These are phyloP conservation scores for Yamadazyma membranifaciens DNA, from an alignment of 1,139 yeast genomes.

Conservation along the genomic window DNA sequence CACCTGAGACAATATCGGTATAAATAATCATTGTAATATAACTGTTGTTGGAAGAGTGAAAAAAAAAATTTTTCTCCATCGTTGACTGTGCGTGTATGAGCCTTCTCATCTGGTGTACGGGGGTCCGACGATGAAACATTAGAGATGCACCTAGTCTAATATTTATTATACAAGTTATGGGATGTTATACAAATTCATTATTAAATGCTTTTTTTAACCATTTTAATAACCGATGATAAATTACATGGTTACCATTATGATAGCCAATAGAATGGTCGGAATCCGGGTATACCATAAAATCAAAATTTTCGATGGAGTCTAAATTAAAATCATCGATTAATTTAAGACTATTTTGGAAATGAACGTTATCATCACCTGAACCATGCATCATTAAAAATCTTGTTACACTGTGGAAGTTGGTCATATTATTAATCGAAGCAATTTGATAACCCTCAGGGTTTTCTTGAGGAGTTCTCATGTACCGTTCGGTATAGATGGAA, in stretches of 20 bases:
- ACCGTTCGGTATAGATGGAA: constrained; percentile 75
- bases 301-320: constrained; percentile 63
- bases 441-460: constrained; percentile 56
- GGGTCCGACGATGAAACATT: neutral
- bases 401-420: constrained; percentile 46
- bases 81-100: constrained; percentile 1
- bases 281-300: constrained; percentile 75
- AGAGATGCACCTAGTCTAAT: neutral
- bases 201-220: constrained; percentile 46
- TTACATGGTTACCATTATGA: constrained; percentile 67
- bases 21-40: constrained; percentile 39
- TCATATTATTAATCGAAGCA: constrained; percentile 53
- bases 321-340: constrained; percentile 61
- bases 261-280: constrained; percentile 70
- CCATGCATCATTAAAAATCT: constrained; percentile 76
- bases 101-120: constrained; percentile 1
- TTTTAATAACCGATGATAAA: constrained; percentile 60
- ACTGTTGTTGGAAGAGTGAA: constrained; percentile 2
- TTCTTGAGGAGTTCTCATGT: constrained; percentile 67
- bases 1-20: constrained; percentile 83
- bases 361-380: constrained; percentile 81
- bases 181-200: constrained; percentile 7
- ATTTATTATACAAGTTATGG: neutral
- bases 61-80: constrained; percentile 2
- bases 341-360: constrained; percentile 68